Evolutionary conservation across 345 rosid species (phyloP), one percentile per base, ranked within the genome.

Genomic region (Linum trigynum): DNA sequence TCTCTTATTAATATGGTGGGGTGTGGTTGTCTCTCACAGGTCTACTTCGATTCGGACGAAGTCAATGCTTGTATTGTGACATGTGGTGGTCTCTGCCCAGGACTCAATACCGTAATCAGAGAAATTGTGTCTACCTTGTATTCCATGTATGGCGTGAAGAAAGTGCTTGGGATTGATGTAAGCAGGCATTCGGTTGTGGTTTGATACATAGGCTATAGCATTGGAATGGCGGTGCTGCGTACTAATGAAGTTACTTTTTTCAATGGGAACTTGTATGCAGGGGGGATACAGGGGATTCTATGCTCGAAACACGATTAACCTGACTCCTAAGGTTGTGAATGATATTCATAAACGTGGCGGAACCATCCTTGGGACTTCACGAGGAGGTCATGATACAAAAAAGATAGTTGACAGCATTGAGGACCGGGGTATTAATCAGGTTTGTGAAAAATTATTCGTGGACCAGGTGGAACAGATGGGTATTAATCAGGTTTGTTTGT

Each of bases 371-470:
- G 95, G 95, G 43, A 85, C 98, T 15, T 92, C 97, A 17, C 72
- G 89, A 62, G 95, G 98, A 70, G 98, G 98, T 17, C 85, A 90
- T 62, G 92, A 86, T 80, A 90, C 90, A 16, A 60, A 74, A 5
- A 90, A 90, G 84, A 92, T 90, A 45, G 97, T 92, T 66, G 94
- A 90, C 75, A 92, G 96, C 84, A 90, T 92, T 74, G 96, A 90
- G 70, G 98, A 90, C 63, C 82, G 97, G 3, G 98, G 98, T 71
- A 92, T 92, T 57, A 92, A 90, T 75, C 96, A 87, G 87, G 98
- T 85, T 14, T 71, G 65, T 73, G 61, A 58, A 45, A 14, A n/a
- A 39, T 40, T 48, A 6, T 48, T 48, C 53, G 53, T 48, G 12
- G 53, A 48, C 53, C 53, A 48, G 53, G 8, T 48, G 53, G 53